Evolutionary conservation across 1,284 basidiomycete species (phyloP).

Genomic region (Albatrellus sp.): DNA sequence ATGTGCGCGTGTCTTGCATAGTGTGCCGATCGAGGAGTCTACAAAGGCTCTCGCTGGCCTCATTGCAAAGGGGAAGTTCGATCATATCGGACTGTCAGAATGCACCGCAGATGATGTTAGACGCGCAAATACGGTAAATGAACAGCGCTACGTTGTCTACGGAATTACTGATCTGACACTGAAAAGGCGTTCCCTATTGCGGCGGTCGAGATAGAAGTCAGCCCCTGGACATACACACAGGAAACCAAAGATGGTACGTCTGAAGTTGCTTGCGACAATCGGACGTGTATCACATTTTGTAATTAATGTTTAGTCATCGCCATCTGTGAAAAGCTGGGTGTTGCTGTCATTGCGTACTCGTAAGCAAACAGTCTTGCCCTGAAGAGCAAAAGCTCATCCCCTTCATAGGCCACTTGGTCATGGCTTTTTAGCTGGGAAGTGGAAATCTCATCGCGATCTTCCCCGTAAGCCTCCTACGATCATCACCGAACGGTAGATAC

Average conservation of each 20-base stretch:
- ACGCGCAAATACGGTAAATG: constrained; percentile 26
- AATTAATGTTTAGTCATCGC: constrained; percentile 21
- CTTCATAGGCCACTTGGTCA: constrained; percentile 37
- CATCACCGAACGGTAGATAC: no score
- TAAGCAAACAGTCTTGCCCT: constrained; percentile 11
- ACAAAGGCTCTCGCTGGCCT: constrained; percentile 22
- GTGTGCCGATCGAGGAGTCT: constrained; percentile 23
- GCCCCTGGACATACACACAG: constrained; percentile 35
- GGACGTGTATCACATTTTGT: constrained; percentile 16
- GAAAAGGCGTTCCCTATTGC: constrained; percentile 31
- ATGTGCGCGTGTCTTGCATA: constrained; percentile 28
- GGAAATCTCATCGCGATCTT: constrained; percentile 11
- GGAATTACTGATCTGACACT: background rate
- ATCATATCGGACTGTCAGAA: constrained; percentile 42
- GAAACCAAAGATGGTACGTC: constrained; percentile 27
- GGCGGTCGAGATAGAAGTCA: constrained; percentile 42
- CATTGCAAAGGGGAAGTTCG: constrained; percentile 30
- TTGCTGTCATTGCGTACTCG: constrained; percentile 45
- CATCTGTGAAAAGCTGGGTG: constrained; percentile 26
- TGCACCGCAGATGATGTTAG: constrained; percentile 35
- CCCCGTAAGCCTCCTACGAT: constrained; percentile 3
- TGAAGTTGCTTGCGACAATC: background rate
- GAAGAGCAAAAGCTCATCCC: background rate
- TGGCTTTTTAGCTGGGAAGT: constrained; percentile 36
- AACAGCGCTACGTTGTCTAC: background rate